Evolutionary conservation across 176 grass and related monocot species (phyloP).

Genomic region (Carex littledalei): DNA sequence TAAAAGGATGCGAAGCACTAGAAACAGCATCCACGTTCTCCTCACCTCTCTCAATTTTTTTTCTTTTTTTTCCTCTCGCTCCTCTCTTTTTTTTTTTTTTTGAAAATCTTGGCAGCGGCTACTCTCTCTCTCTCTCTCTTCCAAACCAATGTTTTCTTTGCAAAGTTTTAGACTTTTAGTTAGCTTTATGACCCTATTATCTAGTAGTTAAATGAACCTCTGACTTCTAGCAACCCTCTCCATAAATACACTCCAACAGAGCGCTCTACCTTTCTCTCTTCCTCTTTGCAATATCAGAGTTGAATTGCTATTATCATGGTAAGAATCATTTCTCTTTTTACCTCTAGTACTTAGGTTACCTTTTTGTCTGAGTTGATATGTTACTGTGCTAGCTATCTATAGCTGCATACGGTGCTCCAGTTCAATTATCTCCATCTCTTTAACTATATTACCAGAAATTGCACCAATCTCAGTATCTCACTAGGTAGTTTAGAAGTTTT

Average conservation of each 20-base stretch:
- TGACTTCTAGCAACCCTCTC: constrained; percentile 30
- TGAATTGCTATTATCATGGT: constrained; percentile 66
- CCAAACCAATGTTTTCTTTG: constrained; percentile 12
- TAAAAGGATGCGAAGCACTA: constrained; percentile 90
- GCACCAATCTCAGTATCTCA: background rate
- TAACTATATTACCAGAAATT: background rate
- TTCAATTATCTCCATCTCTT: background rate
- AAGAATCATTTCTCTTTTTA: constrained; percentile 1
- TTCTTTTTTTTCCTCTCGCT: background rate
- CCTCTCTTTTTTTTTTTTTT: background rate
- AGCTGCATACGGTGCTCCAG: background rate
- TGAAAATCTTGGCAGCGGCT: no score
- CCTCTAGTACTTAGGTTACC: background rate
- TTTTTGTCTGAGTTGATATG: background rate
- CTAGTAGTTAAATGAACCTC: constrained; percentile 11
- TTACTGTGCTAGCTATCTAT: background rate
- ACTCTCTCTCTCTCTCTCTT: constrained; percentile 27
- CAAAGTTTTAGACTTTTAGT: constrained; percentile 3
- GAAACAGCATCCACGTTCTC: constrained; percentile 99
- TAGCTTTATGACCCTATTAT: constrained; percentile 17
- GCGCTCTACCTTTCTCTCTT: constrained; percentile 25
- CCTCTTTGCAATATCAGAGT: constrained; percentile 16
- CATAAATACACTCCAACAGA: constrained; percentile 44
- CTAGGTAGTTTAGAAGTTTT: background rate
- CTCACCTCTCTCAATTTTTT: constrained; percentile 41